These are phyloP conservation scores for Globisporangium abappressorium DNA, from an alignment of 352 stramenopile genomes.

Conservation along the genomic window DNA sequence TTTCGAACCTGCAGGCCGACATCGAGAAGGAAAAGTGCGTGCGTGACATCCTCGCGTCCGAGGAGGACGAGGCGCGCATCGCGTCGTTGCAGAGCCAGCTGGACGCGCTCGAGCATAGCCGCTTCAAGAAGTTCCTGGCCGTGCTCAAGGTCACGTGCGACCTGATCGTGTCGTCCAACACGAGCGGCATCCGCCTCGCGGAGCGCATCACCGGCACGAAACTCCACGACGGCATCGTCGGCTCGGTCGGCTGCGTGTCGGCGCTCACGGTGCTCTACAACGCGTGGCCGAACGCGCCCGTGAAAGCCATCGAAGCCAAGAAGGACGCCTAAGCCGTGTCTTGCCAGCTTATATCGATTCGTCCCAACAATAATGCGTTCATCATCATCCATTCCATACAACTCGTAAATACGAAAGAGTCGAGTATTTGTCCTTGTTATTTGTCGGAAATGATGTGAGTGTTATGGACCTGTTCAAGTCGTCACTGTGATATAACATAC, in stretches of 20 bases:
- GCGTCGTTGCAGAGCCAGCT: constrained; percentile 55
- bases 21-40: constrained; percentile 82
- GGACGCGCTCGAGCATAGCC: constrained; percentile 47
- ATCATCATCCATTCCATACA: not conserved
- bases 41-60: constrained; percentile 61
- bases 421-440: not conserved
- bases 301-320: constrained; percentile 17
- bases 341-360: not conserved
- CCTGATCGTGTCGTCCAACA: constrained; percentile 86
- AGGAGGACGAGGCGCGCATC: constrained; percentile 60
- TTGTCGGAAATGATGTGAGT: not conserved
- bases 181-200: constrained; percentile 63
- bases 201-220: constrained; percentile 79
- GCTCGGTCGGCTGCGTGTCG: constrained; percentile 73
- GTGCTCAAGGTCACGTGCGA: constrained; percentile 85
- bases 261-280: constrained; percentile 85
- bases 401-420: not conserved
- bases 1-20: constrained; percentile 71
- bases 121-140: constrained; percentile 80
- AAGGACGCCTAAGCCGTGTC: constrained; percentile 10
- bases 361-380: not conserved
- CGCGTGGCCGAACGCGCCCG: constrained; percentile 53
- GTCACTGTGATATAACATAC: too few species aligned
- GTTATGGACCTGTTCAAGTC: too few species aligned
- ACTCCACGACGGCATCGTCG: constrained; percentile 84